Evolutionary conservation across 2,329 filamentous ascomycete species (phyloP).

Genomic region (Capronia epimyces): DNA sequence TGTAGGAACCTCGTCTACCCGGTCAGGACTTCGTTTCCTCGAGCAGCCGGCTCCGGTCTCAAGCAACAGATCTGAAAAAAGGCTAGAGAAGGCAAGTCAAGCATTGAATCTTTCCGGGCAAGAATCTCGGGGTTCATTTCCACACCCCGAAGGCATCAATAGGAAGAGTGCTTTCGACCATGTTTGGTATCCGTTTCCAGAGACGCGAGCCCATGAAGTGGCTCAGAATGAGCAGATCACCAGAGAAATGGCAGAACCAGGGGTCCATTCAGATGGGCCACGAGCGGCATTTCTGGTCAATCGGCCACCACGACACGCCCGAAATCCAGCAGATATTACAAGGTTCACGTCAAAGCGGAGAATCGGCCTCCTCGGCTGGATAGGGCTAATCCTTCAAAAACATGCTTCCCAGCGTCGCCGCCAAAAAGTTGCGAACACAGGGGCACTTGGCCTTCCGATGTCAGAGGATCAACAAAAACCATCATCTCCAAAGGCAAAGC

Average conservation of each 20-base stretch:
- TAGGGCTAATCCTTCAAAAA: conserved; percentile 1
- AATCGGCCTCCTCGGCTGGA: conserved; percentile 5
- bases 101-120: not conserved
- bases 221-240: conserved; percentile 22
- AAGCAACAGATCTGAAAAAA: not conserved
- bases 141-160: conserved; percentile 16
- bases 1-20: not conserved
- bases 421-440: not conserved
- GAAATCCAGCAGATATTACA: conserved; percentile 9
- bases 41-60: not conserved
- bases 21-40: not conserved
- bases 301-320: conserved; percentile 22
- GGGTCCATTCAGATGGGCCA: conserved; percentile 20
- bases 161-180: conserved; percentile 22
- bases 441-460: not conserved
- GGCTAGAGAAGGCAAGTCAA: not conserved
- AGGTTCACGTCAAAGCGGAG: not conserved
- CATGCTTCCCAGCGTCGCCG: conserved; percentile 1
- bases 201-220: conserved; percentile 23
- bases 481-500: not conserved
- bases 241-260: conserved; percentile 18
- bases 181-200: conserved; percentile 23
- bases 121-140: not conserved
- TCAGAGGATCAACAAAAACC: not conserved
- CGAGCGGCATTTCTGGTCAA: conserved; percentile 20